Percentiles rank a stretch among this genome's conserved stretches.
phyloP scores from a whole-genome alignment of 805 yeast species.

The Metschnikowia borealis region DNA sequence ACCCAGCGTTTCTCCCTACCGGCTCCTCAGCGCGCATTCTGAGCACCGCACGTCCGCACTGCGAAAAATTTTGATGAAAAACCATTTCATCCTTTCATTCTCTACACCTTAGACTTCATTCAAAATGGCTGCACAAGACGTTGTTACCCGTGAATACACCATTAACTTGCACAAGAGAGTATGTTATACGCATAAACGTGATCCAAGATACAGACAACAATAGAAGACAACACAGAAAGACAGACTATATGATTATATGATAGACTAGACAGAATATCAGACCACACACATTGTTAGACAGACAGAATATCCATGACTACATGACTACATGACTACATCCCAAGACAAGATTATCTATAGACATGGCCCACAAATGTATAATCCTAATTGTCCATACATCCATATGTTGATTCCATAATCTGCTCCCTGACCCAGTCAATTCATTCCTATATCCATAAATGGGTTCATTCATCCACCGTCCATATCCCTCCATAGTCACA shows the following conservation, averaged over 20 bases:
- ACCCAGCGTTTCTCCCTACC: background rate
- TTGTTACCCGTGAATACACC: slow-evolving; percentile 99
- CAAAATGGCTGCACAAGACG: slow-evolving; percentile 91
- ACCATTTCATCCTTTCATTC: slow-evolving; percentile 4
- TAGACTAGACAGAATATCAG: no score
- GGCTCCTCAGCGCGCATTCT: background rate
- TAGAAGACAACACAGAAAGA: background rate
- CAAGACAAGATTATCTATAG: no score
- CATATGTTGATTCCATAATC: no score
- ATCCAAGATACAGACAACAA: background rate
- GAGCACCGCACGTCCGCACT: slow-evolving; percentile 14
- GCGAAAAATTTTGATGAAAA: slow-evolving; percentile 20
- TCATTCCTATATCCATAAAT: no score
- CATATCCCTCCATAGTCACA: no score
- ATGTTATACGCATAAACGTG: slow-evolving; percentile 38
- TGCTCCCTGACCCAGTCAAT: no score
- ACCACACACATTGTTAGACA: no score
- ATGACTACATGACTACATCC: no score
- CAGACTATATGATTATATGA: background rate
- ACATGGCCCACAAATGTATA: no score
- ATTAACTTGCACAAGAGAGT: slow-evolving; percentile 99
- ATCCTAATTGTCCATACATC: no score
- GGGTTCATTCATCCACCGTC: no score
- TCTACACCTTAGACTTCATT: slow-evolving; percentile 19
- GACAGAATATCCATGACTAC: no score